Evolutionary conservation across 1,284 basidiomycete species (phyloP), one percentile per base, ranked within the genome.

Genomic region (Boletus sp.): DNA sequence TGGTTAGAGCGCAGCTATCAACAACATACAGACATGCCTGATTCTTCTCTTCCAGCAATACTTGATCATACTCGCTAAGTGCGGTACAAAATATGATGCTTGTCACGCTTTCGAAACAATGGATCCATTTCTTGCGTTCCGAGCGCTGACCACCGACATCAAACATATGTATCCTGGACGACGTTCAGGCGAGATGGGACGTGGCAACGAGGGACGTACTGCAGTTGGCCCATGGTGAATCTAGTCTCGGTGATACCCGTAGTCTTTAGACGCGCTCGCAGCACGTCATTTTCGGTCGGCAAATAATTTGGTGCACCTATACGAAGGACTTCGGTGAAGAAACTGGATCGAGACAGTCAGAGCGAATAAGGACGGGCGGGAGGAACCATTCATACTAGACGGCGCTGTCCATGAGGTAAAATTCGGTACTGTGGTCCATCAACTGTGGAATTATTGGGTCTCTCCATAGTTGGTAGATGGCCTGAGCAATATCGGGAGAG

Each of bases 381-480:
- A 36, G 36, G 17, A 23, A 17, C 0, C 2, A 7, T 20, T 80
- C 88, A 64, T 58, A 93, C 88, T 97, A 97, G 37, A 78, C 76
- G 0, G 94, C 94, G 41, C 84, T 93, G 68, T 98, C 95, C 94
- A 97, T 98, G 16, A 98, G 72, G 66, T 98, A 97, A 62, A 97
- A 97, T 54, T 96, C 87, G 65, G 80, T 88, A 33, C 78, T 78
- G 53, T 89, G 84, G 59, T 96, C 91, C 79, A 98, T 85, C 23
- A 98, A 77, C 48, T 78, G 78, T 0, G 85, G 79, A 27, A 97
- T 93, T 57, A 93, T 82, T 7, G 91, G 88, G 68, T 99, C 95
- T 55, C 88, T 81, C 92, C 93, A 95, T 5, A 98, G 71, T 37
- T 89, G 76, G 56, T 85, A 77, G 53, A 96, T 91, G 12, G 89